Conservation (phyloP, 2,329 filamentous ascomycete species). For the Trichoderma arundinaceum region DNA sequence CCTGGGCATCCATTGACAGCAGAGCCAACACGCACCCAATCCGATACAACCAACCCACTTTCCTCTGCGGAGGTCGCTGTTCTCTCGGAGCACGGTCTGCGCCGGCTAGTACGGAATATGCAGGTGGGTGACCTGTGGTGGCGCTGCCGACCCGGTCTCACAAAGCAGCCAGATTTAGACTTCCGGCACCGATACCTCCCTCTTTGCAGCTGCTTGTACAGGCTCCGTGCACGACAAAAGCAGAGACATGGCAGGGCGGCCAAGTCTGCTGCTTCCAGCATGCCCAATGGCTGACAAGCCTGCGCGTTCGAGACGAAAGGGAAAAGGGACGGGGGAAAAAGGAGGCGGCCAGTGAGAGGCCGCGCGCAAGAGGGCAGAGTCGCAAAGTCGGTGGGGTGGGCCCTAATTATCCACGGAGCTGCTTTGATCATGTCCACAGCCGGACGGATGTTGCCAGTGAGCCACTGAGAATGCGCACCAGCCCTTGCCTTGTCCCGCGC, state of each 20-base stretch:
- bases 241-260: too few species aligned
- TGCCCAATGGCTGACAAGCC: too few species aligned
- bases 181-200: constrained; percentile 13
- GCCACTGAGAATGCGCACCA: not conserved
- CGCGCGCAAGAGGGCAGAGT: constrained; percentile 1
- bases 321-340: not conserved
- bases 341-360: constrained; percentile 15
- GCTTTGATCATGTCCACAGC: constrained; percentile 18
- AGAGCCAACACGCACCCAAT: not conserved
- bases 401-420: constrained; percentile 22
- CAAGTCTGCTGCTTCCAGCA: too few species aligned
- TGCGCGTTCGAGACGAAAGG: too few species aligned
- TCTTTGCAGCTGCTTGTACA: too few species aligned
- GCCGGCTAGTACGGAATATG: constrained; percentile 30
- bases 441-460: constrained; percentile 25
- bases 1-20: too few species aligned
- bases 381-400: constrained; percentile 26
- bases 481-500: constrained; percentile 7
- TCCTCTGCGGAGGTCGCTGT: constrained; percentile 17
- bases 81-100: constrained; percentile 24
- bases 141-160: constrained; percentile 23
- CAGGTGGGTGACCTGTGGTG: constrained; percentile 26
- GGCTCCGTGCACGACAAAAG: too few species aligned
- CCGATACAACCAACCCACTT: constrained; percentile 1
- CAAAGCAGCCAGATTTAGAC: constrained; percentile 13